A percentile compares a stretch with the other conserved stretches of the same genome.
These are phyloP conservation scores for Linum lewisii DNA, from an alignment of 345 rosid genomes.

Conservation along the genomic window DNA sequence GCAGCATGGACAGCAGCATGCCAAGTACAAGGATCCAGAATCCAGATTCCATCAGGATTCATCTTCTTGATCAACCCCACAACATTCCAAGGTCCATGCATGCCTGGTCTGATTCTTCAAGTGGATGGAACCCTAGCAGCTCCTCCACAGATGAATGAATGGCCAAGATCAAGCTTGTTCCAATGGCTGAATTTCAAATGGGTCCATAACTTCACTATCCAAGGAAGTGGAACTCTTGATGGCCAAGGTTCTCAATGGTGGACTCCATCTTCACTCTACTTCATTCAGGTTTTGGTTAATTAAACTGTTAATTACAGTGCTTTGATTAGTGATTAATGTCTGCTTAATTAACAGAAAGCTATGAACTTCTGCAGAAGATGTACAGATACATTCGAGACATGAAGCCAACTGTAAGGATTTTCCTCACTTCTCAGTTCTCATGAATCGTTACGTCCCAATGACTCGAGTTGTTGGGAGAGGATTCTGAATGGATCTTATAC, in stretches of 20 bases:
- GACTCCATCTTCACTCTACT: slow-evolving; percentile 30
- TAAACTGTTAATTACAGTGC: neutral
- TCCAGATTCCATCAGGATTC: slow-evolving; percentile 40
- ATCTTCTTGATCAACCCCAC: slow-evolving; percentile 40
- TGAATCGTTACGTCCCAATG: too few relatives aligned
- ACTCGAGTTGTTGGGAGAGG: too few relatives aligned
- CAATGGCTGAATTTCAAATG: slow-evolving; percentile 90
- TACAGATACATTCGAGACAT: slow-evolving; percentile 39
- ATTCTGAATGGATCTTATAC: too few relatives aligned
- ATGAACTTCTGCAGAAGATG: slow-evolving; percentile 34
- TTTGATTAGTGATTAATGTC: neutral
- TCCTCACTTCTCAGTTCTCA: too few relatives aligned
- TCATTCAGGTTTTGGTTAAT: slow-evolving; percentile 29
- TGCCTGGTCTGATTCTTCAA: slow-evolving; percentile 49
- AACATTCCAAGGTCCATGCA: slow-evolving; percentile 59
- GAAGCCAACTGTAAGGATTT: slow-evolving; percentile 88
- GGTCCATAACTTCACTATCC: slow-evolving; percentile 55
- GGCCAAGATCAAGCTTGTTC: slow-evolving; percentile 61
- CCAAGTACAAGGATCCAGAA: slow-evolving; percentile 28
- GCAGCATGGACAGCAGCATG: slow-evolving; percentile 64
- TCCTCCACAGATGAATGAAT: slow-evolving; percentile 47
- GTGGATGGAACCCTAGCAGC: slow-evolving; percentile 68
- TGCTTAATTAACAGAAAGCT: too few relatives aligned
- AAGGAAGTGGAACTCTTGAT: slow-evolving; percentile 64
- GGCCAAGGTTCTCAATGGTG: slow-evolving; percentile 85